Percentiles rank a stretch among this genome's conserved stretches.
These are phyloP conservation scores for Hymenoscyphus infarciens DNA, from an alignment of 2,329 filamentous ascomycete genomes.

Conservation along the genomic window DNA sequence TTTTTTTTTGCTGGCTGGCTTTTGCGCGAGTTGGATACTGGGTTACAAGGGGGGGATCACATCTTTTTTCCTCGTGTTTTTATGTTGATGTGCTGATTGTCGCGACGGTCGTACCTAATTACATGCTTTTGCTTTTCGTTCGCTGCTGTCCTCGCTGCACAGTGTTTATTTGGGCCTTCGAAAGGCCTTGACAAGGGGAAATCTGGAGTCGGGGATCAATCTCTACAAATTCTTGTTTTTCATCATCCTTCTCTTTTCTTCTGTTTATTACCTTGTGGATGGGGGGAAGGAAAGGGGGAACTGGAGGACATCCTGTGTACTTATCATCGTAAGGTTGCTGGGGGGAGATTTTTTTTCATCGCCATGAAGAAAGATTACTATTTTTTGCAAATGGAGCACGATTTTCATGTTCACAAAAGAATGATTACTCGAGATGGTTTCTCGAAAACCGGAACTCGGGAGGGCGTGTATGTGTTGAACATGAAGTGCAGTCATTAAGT, in stretches of 20 bases:
- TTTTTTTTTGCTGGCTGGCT: conserved; percentile 14
- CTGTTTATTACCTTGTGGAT: conserved; percentile 14
- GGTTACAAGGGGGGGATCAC: conserved; percentile 9
- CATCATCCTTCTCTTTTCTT: conserved; percentile 24
- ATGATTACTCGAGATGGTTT: no score
- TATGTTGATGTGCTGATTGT: conserved; percentile 31
- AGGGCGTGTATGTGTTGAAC: no score
- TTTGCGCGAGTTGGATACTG: conserved; percentile 27
- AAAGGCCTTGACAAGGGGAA: conserved; percentile 18
- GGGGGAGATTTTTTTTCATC: conserved; percentile 18
- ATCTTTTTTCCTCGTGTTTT: conserved; percentile 24
- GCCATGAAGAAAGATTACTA: conserved; percentile 19
- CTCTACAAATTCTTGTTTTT: conserved; percentile 26
- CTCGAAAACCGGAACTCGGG: no score
- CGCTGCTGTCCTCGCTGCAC: conserved; percentile 20
- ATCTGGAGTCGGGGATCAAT: conserved; percentile 27
- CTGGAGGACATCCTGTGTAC: conserved; percentile 32
- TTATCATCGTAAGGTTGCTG: conserved; percentile 29
- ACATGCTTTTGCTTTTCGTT: conserved; percentile 16
- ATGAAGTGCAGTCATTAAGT: no score
- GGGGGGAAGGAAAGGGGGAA: conserved; percentile 15
- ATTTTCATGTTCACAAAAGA: conserved; percentile 23
- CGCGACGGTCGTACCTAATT: conserved; percentile 31
- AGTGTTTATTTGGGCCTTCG: conserved; percentile 19
- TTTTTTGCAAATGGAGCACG: conserved; percentile 26